These are phyloP conservation scores for Allium cepa DNA, from an alignment of 106 monocot genomes.

Conservation along the genomic window DNA sequence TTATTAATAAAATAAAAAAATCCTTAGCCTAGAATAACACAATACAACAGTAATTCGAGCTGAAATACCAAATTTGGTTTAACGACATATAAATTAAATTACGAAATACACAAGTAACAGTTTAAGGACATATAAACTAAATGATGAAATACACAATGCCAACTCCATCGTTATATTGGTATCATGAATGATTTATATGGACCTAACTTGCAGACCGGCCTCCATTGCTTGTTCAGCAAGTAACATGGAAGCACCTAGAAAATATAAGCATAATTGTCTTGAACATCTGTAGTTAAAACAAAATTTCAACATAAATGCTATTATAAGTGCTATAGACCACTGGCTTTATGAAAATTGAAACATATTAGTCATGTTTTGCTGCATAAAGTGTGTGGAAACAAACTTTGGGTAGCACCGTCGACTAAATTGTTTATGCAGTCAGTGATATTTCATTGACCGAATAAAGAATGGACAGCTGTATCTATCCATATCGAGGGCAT, in stretches of 20 bases:
- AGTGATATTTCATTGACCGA: no score
- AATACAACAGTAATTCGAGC: not conserved
- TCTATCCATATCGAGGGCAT: no score
- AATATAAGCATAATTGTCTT: not conserved
- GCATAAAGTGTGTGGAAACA: no score
- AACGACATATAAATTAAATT: no score
- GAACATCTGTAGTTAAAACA: no score
- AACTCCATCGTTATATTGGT: constrained; percentile 53
- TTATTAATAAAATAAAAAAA: no score
- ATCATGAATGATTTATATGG: constrained; percentile 82
- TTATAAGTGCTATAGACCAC: no score
- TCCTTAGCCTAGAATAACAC: constrained; percentile 38
- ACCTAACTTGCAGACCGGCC: constrained; percentile 91
- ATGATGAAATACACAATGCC: not conserved
- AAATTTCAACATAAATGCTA: not conserved
- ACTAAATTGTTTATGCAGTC: no score
- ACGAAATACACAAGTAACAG: not conserved
- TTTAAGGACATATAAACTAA: not conserved
- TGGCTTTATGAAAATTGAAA: no score
- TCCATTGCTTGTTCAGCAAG: constrained; percentile 93
- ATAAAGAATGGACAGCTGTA: no score
- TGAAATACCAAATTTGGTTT: not conserved
- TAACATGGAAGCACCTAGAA: constrained; percentile 89
- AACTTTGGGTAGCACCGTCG: no score
- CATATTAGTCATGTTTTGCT: no score